Evolutionary conservation across 345 rosid genomes (phyloP).

Genomic region (Salix koriyanagi): DNA sequence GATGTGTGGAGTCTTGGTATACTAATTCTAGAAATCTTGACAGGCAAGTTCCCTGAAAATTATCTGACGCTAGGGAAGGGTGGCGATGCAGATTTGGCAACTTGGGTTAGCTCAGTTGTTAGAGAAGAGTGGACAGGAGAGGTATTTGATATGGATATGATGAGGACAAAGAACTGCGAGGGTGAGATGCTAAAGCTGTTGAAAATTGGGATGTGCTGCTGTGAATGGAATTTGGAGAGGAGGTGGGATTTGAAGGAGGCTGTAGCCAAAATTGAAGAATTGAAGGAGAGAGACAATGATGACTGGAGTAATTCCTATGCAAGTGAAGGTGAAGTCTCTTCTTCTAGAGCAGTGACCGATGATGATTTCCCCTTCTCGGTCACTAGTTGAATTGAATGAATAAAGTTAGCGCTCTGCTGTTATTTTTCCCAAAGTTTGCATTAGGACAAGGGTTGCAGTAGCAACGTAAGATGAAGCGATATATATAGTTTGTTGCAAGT

Average conservation of each 20-base stretch:
- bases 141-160: conserved; percentile 80
- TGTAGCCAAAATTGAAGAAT: conserved; percentile 49
- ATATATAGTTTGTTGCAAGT: neutral
- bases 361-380: conserved; percentile 54
- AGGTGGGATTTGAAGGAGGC: conserved; percentile 67
- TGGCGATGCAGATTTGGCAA: conserved; percentile 47
- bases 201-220: conserved; percentile 81
- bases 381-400: conserved; percentile 7
- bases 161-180: conserved; percentile 49
- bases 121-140: conserved; percentile 79
- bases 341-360: conserved; percentile 55
- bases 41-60: conserved; percentile 83
- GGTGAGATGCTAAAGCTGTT: conserved; percentile 75
- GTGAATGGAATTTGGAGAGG: conserved; percentile 67
- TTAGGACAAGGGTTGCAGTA: neutral
- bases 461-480: neutral
- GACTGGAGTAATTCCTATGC: conserved; percentile 47
- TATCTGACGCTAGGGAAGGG: conserved; percentile 60
- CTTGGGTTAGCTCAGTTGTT: conserved; percentile 75
- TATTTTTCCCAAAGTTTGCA: neutral
- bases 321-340: conserved; percentile 52
- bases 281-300: conserved; percentile 47
- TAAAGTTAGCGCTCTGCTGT: neutral
- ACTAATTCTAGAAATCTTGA: conserved; percentile 66
- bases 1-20: conserved; percentile 94